phyloP scores from a whole-genome alignment of 345 rosid species.

The Diplotaxis tenuifolia region DNA sequence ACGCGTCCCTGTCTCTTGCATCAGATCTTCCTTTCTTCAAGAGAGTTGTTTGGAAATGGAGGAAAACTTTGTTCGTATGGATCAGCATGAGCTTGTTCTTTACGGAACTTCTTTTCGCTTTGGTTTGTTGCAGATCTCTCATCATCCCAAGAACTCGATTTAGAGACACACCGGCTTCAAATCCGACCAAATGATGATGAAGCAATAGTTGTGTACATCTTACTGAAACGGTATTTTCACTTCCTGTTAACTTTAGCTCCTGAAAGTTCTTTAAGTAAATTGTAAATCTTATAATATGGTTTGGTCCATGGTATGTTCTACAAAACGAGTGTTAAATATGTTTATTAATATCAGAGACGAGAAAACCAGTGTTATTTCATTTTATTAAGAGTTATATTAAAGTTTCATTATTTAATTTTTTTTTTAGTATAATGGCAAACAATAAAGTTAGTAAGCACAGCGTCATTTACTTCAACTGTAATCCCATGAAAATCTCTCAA shows the following conservation, averaged over 20 bases:
- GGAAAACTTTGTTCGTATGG: constrained; percentile 74
- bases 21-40: constrained; percentile 66
- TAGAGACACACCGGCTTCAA: constrained; percentile 35
- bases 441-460: neutral
- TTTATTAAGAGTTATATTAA: neutral
- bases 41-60: constrained; percentile 75
- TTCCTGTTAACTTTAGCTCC: constrained; percentile 15
- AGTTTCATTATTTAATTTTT: neutral
- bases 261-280: constrained; percentile 9
- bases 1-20: constrained; percentile 54
- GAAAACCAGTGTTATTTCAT: neutral
- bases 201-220: constrained; percentile 26
- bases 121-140: constrained; percentile 67
- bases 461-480: neutral
- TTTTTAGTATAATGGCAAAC: neutral
- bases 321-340: neutral
- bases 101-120: constrained; percentile 48
- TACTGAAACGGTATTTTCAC: constrained; percentile 21
- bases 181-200: constrained; percentile 17
- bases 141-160: constrained; percentile 54
- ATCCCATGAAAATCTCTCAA: constrained; percentile 20
- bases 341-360: neutral
- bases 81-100: constrained; percentile 48
- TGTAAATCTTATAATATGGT: constrained; percentile 24
- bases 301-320: neutral